Evolutionary conservation across 169 alveolate species (phyloP), one percentile per base, ranked within the genome.

Genomic region (Babesia bovis): DNA sequence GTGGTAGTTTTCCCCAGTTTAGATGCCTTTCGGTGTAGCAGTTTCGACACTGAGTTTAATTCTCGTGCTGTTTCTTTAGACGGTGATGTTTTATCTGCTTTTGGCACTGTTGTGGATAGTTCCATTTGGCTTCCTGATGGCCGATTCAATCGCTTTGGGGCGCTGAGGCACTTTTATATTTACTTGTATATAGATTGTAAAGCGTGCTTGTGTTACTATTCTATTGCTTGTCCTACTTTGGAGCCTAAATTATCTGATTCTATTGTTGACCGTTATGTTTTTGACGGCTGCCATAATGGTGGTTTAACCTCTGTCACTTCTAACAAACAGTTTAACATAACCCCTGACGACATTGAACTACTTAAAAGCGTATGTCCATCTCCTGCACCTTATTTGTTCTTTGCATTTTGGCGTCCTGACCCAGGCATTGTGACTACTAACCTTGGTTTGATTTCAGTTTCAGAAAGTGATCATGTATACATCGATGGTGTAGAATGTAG

Each of bases 1-100:
- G 35, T 77, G 70, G 58, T 67, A 12, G 57, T 45, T 17, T 49
- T 61, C 30, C 70, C 69, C 13, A 40, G 68, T 19, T 63, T 61
- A 12, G 60, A 68, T 13, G 65, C 33, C 25, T 74, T 74, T 42
- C 35, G 59, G 41, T 33, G 30, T 19, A 50, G 6, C 25, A 41
- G 63, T 32, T 49, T 19, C n/a, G 61, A 63, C 17, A 60, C 26
- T 15, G 73, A 63, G 49, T 15, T 47, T 2, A 49, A 32, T 12
- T 63, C 52, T 21, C 61, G 73, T 0, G 33, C 45, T n/a, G 1
- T 44, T 26, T 12, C 60, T 4, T 3, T 47, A n/a, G 44, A 35
- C 19, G 42, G 26, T 42, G 73, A 23, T 4, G 73, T 33, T 4
- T 36, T 63, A 10, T 19, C 30, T 17, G n/a, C 47, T 1, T 47